phyloP scores from a whole-genome alignment of 805 yeast species.

The Barnettozyma siamensis region DNA sequence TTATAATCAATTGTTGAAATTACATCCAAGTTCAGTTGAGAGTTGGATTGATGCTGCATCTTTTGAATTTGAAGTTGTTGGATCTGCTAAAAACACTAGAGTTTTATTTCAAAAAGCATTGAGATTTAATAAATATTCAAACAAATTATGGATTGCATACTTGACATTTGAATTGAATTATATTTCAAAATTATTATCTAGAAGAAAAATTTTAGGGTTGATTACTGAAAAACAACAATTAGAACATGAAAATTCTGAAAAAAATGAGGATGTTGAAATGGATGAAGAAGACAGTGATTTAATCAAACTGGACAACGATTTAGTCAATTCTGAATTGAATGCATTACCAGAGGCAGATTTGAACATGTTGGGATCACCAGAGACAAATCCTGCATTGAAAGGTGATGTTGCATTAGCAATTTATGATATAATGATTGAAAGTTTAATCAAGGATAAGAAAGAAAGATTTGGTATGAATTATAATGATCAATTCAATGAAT shows the following conservation, averaged over 20 bases:
- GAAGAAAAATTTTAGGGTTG: constrained; percentile 78
- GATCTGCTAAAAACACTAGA: constrained; percentile 85
- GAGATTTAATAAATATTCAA: constrained; percentile 72
- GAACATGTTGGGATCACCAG: constrained; percentile 80
- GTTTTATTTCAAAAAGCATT: constrained; percentile 78
- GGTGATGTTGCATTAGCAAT: constrained; percentile 71
- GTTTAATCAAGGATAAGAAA: constrained; percentile 27
- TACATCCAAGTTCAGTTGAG: constrained; percentile 87
- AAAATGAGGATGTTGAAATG: constrained; percentile 28
- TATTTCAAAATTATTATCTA: constrained; percentile 72
- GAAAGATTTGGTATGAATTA: constrained; percentile 28
- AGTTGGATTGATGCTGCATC: constrained; percentile 95
- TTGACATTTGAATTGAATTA: constrained; percentile 84
- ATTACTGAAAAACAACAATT: constrained; percentile 68
- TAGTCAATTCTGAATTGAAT: constrained; percentile 56
- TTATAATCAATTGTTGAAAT: constrained; percentile 68
- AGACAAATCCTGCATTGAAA: constrained; percentile 69
- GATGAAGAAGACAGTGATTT: constrained; percentile 34
- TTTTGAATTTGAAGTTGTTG: constrained; percentile 84
- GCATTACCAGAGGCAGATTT: constrained; percentile 83
- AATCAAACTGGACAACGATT: constrained; percentile 46
- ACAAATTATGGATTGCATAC: constrained; percentile 76
- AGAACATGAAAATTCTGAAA: constrained; percentile 34
- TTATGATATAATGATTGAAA: constrained; percentile 58
- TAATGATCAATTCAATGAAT: constrained; percentile 58